Evolutionary conservation across 2,329 filamentous ascomycete species (phyloP).

Genomic region (Graphilbum ipis-grandicollis): DNA sequence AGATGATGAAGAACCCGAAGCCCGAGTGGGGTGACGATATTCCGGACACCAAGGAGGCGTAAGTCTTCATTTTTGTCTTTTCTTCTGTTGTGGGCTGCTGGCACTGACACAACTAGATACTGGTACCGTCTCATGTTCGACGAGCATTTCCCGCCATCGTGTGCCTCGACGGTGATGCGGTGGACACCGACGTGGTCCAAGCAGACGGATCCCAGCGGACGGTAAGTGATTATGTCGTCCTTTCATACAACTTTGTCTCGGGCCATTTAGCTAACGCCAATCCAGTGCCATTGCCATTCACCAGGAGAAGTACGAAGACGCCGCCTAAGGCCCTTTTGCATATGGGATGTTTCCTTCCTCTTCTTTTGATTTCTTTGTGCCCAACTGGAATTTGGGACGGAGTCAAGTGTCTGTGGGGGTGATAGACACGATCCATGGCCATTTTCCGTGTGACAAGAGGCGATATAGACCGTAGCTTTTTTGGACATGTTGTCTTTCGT

Average conservation of each 20-base stretch:
- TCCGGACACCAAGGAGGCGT: slow-evolving; percentile 93
- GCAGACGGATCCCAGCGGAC: slow-evolving; percentile 86
- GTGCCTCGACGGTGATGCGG: slow-evolving; percentile 82
- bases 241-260: not conserved
- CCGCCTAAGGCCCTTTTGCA: slow-evolving; percentile 3
- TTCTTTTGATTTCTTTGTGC: not conserved
- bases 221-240: slow-evolving; percentile 30
- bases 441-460: too few species aligned
- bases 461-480: too few species aligned
- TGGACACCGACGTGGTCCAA: slow-evolving; percentile 98
- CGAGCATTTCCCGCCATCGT: slow-evolving; percentile 88
- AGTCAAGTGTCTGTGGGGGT: too few species aligned
- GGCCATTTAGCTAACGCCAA: not conserved
- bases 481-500: too few species aligned
- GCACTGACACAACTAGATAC: slow-evolving; percentile 36
- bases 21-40: slow-evolving; percentile 86
- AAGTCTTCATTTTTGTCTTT: slow-evolving; percentile 21
- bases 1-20: slow-evolving; percentile 98
- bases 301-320: slow-evolving; percentile 51
- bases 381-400: not conserved
- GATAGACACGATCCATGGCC: too few species aligned
- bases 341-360: not conserved
- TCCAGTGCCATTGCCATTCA: slow-evolving; percentile 58
- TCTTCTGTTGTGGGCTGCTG: not conserved
- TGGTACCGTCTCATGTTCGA: slow-evolving; percentile 99